Percentiles rank a stretch among this genome's conserved stretches.
These are phyloP conservation scores for Aspergillus clavatus DNA, from an alignment of 2,329 filamentous ascomycete genomes.

Conservation along the genomic window DNA sequence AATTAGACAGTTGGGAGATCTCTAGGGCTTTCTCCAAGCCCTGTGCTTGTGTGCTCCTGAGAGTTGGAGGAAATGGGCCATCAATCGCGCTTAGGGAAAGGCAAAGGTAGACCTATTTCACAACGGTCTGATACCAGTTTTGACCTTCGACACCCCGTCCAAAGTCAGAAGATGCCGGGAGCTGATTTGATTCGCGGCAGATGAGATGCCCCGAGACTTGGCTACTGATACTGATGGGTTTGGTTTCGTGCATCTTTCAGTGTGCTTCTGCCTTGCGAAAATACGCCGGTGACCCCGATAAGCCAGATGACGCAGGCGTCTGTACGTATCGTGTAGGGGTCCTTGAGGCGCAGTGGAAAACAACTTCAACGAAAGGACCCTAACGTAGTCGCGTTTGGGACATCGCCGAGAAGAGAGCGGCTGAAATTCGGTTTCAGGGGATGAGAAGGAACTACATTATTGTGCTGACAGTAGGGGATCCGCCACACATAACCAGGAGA, in stretches of 20 bases:
- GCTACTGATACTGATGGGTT: background rate
- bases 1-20: constrained; percentile 9
- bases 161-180: background rate
- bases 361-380: background rate
- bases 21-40: constrained; percentile 1
- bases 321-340: background rate
- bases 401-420: background rate
- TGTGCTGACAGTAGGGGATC: background rate
- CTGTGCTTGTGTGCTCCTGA: background rate
- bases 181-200: background rate
- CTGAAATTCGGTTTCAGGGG: background rate
- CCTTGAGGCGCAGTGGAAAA: background rate
- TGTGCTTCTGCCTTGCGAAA: background rate
- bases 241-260: background rate
- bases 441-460: background rate
- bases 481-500: background rate
- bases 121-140: background rate
- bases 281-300: background rate
- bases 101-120: background rate
- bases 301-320: background rate
- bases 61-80: background rate
- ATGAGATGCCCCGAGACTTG: background rate
- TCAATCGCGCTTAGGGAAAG: background rate
- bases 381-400: background rate
- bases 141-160: background rate